These are phyloP conservation scores for Cladophialophora carrionii DNA, from an alignment of 2,329 filamentous ascomycete species.

Conservation along the genomic window DNA sequence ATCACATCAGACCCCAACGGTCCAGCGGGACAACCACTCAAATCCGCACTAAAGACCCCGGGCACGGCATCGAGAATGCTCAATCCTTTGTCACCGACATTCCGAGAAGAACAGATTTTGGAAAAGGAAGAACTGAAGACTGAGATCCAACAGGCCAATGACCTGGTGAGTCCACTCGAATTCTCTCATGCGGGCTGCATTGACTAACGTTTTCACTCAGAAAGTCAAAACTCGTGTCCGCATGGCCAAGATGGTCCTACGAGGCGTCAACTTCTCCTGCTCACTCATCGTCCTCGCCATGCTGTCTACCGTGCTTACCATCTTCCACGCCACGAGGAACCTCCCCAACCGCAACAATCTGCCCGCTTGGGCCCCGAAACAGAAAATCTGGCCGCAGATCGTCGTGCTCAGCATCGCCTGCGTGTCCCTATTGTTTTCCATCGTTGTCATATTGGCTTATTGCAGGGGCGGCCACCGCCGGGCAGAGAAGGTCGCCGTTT, in stretches of 20 bases:
- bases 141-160: slow-evolving; percentile 83
- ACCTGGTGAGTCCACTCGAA: slow-evolving; percentile 70
- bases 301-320: slow-evolving; percentile 81
- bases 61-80: slow-evolving; percentile 75
- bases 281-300: slow-evolving; percentile 92
- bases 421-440: slow-evolving; percentile 76
- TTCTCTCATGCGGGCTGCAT: slow-evolving; percentile 15
- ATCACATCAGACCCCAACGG: slow-evolving; percentile 33
- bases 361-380: slow-evolving; percentile 79
- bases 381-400: slow-evolving; percentile 86
- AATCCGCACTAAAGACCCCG: slow-evolving; percentile 86
- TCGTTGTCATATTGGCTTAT: slow-evolving; percentile 82
- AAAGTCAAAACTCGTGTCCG: slow-evolving; percentile 91
- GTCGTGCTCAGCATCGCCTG: slow-evolving; percentile 77
- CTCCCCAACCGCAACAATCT: slow-evolving; percentile 77
- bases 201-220: slow-evolving; percentile 58
- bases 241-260: slow-evolving; percentile 91
- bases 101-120: slow-evolving; percentile 80
- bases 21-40: slow-evolving; percentile 63
- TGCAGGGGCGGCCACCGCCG: slow-evolving; percentile 83
- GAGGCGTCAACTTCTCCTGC: slow-evolving; percentile 95
- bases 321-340: slow-evolving; percentile 84
- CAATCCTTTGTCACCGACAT: slow-evolving; percentile 88
- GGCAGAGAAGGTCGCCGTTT: slow-evolving; percentile 90
- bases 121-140: slow-evolving; percentile 82